Base-by-base conservation (phyloP, 768 basidiomycete genomes). In the Lactifluus subvellereus region DNA sequence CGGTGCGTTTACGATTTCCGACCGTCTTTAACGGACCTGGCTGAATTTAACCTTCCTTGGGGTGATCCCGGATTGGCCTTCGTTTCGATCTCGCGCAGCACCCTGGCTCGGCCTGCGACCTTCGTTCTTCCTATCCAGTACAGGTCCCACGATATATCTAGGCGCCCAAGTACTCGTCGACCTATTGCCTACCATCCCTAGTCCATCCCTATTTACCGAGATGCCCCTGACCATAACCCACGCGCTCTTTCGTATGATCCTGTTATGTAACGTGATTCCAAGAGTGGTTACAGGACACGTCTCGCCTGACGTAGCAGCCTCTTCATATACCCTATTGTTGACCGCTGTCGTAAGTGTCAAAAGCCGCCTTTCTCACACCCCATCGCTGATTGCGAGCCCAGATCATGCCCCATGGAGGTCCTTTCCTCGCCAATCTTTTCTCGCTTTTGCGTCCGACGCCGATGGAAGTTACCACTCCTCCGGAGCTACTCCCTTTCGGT, bases 401-500 rank as follows among this genome's bases (percentile, higher is more conserved):
- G 66, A 54, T 67, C 48, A 55, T 59, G n/a, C 53, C 66, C 5
- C 65, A 67, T 72, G 85, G 82, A 3, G 91, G 91, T 6, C 91
- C 91, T 78, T 89, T 95, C 79, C 69, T 91, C 66, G 79, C 82
- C 37, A 89, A 87, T 75, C 76, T 88, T 52, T 82, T 88, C 75
- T 87, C 86, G 42, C 84, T 91, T 74, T 78, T 92, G 47, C 82
- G 86, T 63, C 89, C 92, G 0, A 84, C 85, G 6, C 77, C 87
- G 0, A 77, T 91, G 62, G 70, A 81, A 6, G 72, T 94, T 22
- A 77, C 84, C 38, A 93, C 91, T 0, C 94, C 94, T 1, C 79
- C 86, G 0, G 94, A 95, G 71, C 79, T 97, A 8, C 79, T 79
- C 57, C 81, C 90, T 0, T 88, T 87, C 61, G 94, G 94, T 13